phyloP scores from a whole-genome alignment of 2,329 filamentous ascomycete genomes.

The Sporothrix phasma region DNA sequence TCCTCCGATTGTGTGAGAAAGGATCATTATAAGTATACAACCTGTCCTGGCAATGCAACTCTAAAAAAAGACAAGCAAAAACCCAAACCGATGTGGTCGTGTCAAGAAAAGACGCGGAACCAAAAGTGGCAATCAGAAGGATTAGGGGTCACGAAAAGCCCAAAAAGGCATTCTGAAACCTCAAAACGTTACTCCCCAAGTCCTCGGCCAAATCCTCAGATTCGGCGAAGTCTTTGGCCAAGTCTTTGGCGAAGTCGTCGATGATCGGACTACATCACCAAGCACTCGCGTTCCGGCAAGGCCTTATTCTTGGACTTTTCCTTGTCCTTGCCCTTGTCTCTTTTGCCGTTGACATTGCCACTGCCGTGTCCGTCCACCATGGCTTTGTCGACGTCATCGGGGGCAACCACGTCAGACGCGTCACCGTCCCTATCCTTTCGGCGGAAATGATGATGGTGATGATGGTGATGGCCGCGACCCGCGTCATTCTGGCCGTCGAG shows the following conservation, averaged over 20 bases:
- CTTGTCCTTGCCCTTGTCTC: slow-evolving; percentile 20
- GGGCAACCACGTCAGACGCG: background rate
- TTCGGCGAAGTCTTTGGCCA: too few relatives aligned
- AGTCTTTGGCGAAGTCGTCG: background rate
- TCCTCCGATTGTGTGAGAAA: background rate
- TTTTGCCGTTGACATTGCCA: background rate
- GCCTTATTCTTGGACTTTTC: slow-evolving; percentile 20
- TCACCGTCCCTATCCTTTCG: slow-evolving; percentile 16
- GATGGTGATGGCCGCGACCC: slow-evolving; percentile 15
- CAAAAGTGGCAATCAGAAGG: background rate
- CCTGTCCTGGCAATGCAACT: background rate
- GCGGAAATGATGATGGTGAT: slow-evolving; percentile 17
- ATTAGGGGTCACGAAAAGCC: background rate
- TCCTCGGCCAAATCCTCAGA: too few relatives aligned
- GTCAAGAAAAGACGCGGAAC: background rate
- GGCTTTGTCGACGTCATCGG: background rate
- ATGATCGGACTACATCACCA: slow-evolving; percentile 23
- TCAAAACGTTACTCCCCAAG: too few relatives aligned
- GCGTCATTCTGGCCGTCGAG: slow-evolving; percentile 6
- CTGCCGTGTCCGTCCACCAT: background rate
- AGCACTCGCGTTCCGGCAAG: slow-evolving; percentile 26
- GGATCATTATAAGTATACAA: background rate
- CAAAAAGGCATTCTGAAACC: too few relatives aligned
- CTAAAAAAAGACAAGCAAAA: background rate
- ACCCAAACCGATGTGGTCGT: background rate